Evolutionary conservation across 2,329 filamentous ascomycete species (phyloP).

Genomic region (Diplodia seriata): DNA sequence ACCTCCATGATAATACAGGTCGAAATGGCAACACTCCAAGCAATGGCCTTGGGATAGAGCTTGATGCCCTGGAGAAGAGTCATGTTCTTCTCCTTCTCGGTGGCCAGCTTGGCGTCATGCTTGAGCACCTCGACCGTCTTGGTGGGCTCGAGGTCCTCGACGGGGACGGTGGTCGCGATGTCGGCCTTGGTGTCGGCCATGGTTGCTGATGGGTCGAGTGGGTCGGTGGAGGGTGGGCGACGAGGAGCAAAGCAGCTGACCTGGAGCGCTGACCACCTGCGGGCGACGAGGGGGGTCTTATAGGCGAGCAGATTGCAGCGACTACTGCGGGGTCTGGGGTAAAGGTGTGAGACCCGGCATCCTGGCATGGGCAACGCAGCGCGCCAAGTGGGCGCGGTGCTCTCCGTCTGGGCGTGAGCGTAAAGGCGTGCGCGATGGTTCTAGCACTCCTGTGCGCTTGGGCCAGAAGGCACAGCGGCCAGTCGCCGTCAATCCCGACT

Average conservation of each 20-base stretch:
- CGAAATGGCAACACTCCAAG: conserved; percentile 85
- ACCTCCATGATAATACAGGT: conserved; percentile 83
- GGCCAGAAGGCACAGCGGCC: background rate
- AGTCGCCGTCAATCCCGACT: background rate
- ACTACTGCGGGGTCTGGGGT: conserved; percentile 27
- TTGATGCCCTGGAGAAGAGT: conserved; percentile 74
- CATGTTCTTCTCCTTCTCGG: conserved; percentile 59
- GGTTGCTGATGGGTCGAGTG: background rate
- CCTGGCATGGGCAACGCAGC: background rate
- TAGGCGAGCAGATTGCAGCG: background rate
- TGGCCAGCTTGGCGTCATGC: conserved; percentile 53
- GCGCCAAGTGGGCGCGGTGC: background rate
- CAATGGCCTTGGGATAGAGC: conserved; percentile 85
- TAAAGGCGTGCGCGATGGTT: background rate
- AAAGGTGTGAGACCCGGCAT: conserved; percentile 1
- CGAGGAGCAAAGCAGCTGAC: conserved; percentile 18
- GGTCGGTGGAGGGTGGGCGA: background rate
- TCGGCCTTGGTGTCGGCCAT: conserved; percentile 23
- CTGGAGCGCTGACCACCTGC: conserved; percentile 8
- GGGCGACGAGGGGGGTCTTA: conserved; percentile 4
- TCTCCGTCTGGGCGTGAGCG: conserved; percentile 8
- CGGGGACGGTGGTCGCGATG: conserved; percentile 32
- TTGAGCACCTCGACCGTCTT: conserved; percentile 44
- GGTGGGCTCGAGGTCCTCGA: conserved; percentile 41
- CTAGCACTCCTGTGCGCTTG: background rate